Evolutionary conservation across 768 basidiomycete genomes (phyloP).

Genomic region (Amanita molliuscula): DNA sequence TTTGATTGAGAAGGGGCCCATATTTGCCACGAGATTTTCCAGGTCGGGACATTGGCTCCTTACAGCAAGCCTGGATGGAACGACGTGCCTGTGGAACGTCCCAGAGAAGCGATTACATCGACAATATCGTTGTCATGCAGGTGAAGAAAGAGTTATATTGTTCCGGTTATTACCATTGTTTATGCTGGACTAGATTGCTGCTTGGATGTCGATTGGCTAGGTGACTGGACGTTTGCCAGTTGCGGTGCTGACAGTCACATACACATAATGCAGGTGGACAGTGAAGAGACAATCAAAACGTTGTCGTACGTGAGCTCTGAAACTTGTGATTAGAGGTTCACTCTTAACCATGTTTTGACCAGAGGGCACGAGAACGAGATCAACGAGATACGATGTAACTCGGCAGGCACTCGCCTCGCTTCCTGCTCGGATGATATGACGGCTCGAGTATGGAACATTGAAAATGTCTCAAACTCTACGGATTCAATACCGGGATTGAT

Average conservation of each 20-base stretch:
- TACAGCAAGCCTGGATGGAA: slow-evolving; percentile 71
- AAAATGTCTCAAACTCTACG: slow-evolving; percentile 25
- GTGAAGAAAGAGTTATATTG: slow-evolving; percentile 24
- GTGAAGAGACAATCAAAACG: slow-evolving; percentile 45
- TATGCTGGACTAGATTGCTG: slow-evolving; percentile 41
- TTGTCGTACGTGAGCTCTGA: slow-evolving; percentile 36
- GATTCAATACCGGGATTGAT: slow-evolving; percentile 34
- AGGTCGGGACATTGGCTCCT: slow-evolving; percentile 61
- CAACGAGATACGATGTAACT: slow-evolving; percentile 67
- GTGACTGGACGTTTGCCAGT: slow-evolving; percentile 59
- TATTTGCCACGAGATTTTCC: slow-evolving; percentile 74
- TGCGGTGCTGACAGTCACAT: slow-evolving; percentile 63
- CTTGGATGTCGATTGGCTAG: slow-evolving; percentile 74
- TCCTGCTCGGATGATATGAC: slow-evolving; percentile 79
- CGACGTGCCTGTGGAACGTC: slow-evolving; percentile 73
- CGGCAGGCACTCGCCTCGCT: slow-evolving; percentile 54
- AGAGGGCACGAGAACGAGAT: slow-evolving; percentile 73
- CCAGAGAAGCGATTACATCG: slow-evolving; percentile 45
- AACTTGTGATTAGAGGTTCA: slow-evolving; percentile 1
- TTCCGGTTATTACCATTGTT: slow-evolving; percentile 2
- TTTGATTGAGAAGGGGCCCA: slow-evolving; percentile 53
- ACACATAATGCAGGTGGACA: slow-evolving; percentile 48
- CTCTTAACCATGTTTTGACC: slow-evolving; percentile 6
- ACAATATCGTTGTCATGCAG: slow-evolving; percentile 58
- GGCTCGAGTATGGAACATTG: slow-evolving; percentile 67